Evolutionary conservation across 768 basidiomycete species (phyloP).

Genomic region (Suillus bovinus): DNA sequence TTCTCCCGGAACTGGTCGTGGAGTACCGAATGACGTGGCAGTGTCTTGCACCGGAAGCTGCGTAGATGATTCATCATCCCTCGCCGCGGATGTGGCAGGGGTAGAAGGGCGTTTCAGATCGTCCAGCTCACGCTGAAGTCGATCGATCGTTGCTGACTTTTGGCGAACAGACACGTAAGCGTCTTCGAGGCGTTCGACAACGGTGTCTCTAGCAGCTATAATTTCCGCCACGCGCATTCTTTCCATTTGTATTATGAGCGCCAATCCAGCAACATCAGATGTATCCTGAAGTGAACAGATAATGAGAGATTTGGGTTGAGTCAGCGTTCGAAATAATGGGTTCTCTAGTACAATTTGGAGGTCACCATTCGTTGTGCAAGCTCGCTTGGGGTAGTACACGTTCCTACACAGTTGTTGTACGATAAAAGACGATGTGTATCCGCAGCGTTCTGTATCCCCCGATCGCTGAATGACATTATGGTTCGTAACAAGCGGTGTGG

Average conservation of each 20-base stretch:
- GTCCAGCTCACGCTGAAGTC: slow-evolving; percentile 44
- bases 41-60: not conserved
- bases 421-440: not conserved
- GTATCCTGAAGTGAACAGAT: slow-evolving; percentile 12
- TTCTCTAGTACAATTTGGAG: slow-evolving; percentile 2
- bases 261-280: slow-evolving; percentile 42
- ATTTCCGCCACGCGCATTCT: slow-evolving; percentile 55
- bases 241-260: slow-evolving; percentile 56
- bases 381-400: not conserved
- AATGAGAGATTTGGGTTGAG: not conserved
- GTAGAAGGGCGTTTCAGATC: slow-evolving; percentile 24
- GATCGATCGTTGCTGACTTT: slow-evolving; percentile 53
- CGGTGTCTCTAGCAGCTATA: slow-evolving; percentile 61
- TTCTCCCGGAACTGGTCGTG: not conserved
- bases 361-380: slow-evolving; percentile 7
- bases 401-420: not conserved
- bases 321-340: not conserved
- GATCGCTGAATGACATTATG: not conserved
- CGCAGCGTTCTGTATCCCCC: not conserved
- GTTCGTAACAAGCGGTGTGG: not conserved
- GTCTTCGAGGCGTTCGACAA: slow-evolving; percentile 55
- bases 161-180: slow-evolving; percentile 63
- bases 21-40: too few relatives aligned
- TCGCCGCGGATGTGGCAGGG: slow-evolving; percentile 11
- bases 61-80: not conserved